Base-by-base conservation (phyloP, 176 grass and related monocot genomes). In the Alloteropsis semialata region DNA sequence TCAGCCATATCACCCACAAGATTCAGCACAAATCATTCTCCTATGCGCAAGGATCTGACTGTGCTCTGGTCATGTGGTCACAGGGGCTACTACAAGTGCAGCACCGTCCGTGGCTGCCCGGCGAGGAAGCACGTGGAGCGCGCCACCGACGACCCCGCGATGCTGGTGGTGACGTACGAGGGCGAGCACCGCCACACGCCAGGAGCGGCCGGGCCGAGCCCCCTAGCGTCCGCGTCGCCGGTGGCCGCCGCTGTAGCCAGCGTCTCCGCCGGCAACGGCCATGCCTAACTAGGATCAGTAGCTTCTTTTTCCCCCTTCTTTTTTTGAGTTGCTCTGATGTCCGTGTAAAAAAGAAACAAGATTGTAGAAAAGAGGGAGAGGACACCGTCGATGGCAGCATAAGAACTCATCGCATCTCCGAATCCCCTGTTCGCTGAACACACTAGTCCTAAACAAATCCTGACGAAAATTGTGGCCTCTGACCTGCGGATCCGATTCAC, bases 81-180 rank as follows among this genome's bases (percentile, higher is more conserved):
- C 92, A 95, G 96, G 29, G 93, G 91, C 3, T 98, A 98, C 87
- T 98, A 98, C 82, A 98, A 98, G 91, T 98, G 96, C 80, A 98
- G 96, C 89, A 95, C 90, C 0, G 89, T 95, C 1, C 59, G 96
- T 0, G 96, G 96, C 0, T 98, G 96, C 72, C 93, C 96, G 27
- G 96, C 93, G 0, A 63, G 96, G 87, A 98, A 98, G 87, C 96
- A 98, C 68, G 96, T 98, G 44, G 96, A 98, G 92, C 82, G 96
- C 65, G 96, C 96, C 25, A 92, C 89, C 69, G 92, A 98, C 86
- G 96, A 98, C 42, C 96, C 96, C 16, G 51, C 89, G 68, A 95
- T 95, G 91, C 92, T 98, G 45, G 84, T 91, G 65, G 96, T 98
- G n/a, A 98, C 96, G 1, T 98, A 98, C 75, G 96, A 98, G 57